Base-by-base conservation (phyloP, 1,284 basidiomycete genomes). In the Heterobasidion parviporum region DNA sequence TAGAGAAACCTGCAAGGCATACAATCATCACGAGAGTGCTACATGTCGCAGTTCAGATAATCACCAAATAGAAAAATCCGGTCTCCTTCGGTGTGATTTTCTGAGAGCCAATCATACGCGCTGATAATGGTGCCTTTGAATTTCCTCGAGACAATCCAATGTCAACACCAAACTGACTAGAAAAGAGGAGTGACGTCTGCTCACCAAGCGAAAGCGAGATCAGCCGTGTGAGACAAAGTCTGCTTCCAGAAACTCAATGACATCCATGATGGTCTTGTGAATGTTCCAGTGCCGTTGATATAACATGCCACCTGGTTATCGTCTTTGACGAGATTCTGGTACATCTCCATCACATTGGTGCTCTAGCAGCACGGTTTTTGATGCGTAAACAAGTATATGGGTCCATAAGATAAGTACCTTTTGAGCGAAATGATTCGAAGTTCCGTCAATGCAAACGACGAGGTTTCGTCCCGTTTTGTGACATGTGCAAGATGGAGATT, bases 61-160 rank as follows among this genome's bases (percentile, higher is more conserved):
- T 1, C 50, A 74, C 76, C 75, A 55, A 78, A 76, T 1, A 76
- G 61, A 55, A 67, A 76, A 44, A 78, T 76, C 12, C 60, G 61
- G 56, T 76, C 75, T 1, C 72, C 72, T n/a, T 62, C 59, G 20
- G 60, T 47, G 57, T 76, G 76, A 16, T 57, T 63, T 20, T 68
- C 65, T 2, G 73, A 65, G 7, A 77, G 56, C 76, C 75, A 77
- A 2, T 65, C 63, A 61, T 77, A 77, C 0, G 69, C 75, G 35
- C 62, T 61, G 4, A 63, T 34, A 16, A 73, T 58, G 41, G 69
- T 70, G 45, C 62, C 60, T 61, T 70, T 60, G 52, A 60, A 60
- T 20, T 56, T 58, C 59, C 59, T 44, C 12, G 6, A 16, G 16
- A 44, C 41, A 44, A 44, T 14, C 14, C 12, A 44, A 16, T 14